Evolutionary conservation across 2,329 filamentous ascomycete species (phyloP).

Genomic region (Leptoxyphium fumago): DNA sequence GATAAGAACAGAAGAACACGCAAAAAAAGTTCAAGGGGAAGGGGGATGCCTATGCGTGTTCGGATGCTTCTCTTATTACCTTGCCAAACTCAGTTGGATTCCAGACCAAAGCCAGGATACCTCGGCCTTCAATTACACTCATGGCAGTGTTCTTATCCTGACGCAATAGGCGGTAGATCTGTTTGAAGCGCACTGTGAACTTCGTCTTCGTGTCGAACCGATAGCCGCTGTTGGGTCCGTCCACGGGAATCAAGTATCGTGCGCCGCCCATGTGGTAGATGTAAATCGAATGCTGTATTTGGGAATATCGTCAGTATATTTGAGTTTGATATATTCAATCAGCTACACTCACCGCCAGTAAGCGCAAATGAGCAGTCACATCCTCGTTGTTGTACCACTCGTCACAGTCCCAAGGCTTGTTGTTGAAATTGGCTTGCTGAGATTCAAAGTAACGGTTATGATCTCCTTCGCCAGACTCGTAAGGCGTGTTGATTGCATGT

Average conservation of each 20-base stretch:
- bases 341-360: constrained; percentile 6
- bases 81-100: constrained; percentile 6
- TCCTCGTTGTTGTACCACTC: constrained; percentile 5
- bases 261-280: constrained; percentile 8
- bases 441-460: constrained; percentile 1
- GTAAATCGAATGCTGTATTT: constrained; percentile 2
- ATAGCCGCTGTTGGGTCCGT: constrained; percentile 12
- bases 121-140: constrained; percentile 12
- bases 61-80: constrained; percentile 4
- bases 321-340: no score
- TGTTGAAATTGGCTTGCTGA: constrained; percentile 7
- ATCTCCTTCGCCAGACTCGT: constrained; percentile 1
- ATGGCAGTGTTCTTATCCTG: constrained; percentile 11
- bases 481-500: constrained; percentile 3
- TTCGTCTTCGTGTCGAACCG: background rate
- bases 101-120: constrained; percentile 9
- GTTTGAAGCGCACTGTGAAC: background rate
- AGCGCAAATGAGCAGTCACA: constrained; percentile 7
- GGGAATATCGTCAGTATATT: no score
- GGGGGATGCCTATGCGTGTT: constrained; percentile 3
- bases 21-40: no score
- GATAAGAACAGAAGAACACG: background rate
- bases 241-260: constrained; percentile 5
- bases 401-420: constrained; percentile 3
- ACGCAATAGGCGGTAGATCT: background rate